Evolutionary conservation across 2,329 filamentous ascomycete species (phyloP), one percentile per base, ranked within the genome.

Genomic region (Sporothrix brunneoviolacea): DNA sequence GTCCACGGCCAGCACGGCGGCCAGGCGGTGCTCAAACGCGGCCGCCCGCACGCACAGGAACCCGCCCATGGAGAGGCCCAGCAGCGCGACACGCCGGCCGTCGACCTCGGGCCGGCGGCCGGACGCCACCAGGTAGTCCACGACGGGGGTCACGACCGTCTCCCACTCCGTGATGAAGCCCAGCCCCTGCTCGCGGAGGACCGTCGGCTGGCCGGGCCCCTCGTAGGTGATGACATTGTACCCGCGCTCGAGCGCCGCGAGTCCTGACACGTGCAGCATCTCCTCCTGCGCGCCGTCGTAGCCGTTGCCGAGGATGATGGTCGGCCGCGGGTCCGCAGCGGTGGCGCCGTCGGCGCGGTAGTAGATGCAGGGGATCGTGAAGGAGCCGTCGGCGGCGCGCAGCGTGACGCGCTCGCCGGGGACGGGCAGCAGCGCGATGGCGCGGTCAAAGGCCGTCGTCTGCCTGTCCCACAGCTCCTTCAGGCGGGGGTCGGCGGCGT

Each of bases 161-260:
- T 71, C 68, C 70, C 71, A 74, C 18, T 73, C 62, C 0, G 62
- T 63, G 16, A 71, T 70, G 55, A 74, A 75, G 3, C 68, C 70
- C 1, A 73, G 40, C 3, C 62, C 57, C 33, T 75, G 68, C 0
- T 66, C 51, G 1, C 72, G 65, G 9, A 68, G 65, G 2, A 70
- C 65, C 0, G 61, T 67, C 3, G 65, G 63, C 54, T 75, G 72
- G 0, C 72, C 72, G 0, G 72, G 72, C 0, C 72, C 73, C 40
- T 75, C 72, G 54, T 71, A 76, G 0, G 67, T 67, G 9, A 74
- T 62, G 27, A 64, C 62, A 47, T 75, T 72, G 56, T 62, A 71
- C 2, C 72, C 72, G 1, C 71, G 64, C 18, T 64, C 62, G 2
- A 72, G 52, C 1, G 64, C 65, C 0, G 65, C 54, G 12, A 59